phyloP scores from a whole-genome alignment of 176 grass and related monocot genomes.

The Musa troglodytarum region DNA sequence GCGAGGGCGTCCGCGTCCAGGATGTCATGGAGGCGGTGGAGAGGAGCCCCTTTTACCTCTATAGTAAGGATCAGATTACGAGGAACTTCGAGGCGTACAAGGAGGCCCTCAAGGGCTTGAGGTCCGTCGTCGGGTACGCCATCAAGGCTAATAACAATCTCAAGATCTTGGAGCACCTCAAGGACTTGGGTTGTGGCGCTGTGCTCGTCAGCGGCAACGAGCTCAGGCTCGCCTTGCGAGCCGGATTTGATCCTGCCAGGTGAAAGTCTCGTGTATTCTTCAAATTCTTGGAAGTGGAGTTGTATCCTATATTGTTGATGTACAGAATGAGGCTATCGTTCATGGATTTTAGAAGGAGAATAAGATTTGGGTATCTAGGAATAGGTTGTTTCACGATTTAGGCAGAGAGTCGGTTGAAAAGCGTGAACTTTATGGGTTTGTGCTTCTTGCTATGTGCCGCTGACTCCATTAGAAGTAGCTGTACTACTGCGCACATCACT shows the following conservation, averaged over 20 bases:
- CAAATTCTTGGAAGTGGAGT: not conserved
- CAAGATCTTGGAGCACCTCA: slow-evolving; percentile 62
- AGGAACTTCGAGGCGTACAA: slow-evolving; percentile 68
- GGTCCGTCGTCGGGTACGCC: slow-evolving; percentile 72
- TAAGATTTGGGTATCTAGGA: not conserved
- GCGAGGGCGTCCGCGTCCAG: slow-evolving; percentile 62
- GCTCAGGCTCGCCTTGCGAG: slow-evolving; percentile 54
- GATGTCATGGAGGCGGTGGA: slow-evolving; percentile 65
- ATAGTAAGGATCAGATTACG: slow-evolving; percentile 86
- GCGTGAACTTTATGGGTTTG: not conserved
- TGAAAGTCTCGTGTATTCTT: slow-evolving; percentile 8
- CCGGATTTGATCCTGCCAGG: slow-evolving; percentile 74
- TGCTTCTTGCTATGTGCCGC: not conserved
- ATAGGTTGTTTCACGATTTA: too few species aligned
- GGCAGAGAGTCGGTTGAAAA: not conserved
- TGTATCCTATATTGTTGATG: too few species aligned
- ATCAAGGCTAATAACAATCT: slow-evolving; percentile 95
- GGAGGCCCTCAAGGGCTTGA: slow-evolving; percentile 66
- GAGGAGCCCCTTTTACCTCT: slow-evolving; percentile 88
- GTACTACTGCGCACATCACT: not conserved
- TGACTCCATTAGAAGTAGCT: not conserved
- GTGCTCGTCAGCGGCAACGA: slow-evolving; percentile 95
- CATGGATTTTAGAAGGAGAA: not conserved
- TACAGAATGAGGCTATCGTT: not conserved
- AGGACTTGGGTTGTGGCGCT: slow-evolving; percentile 61